These are phyloP conservation scores for Stromatinia cepivora DNA, from an alignment of 2,329 filamentous ascomycete species.

Conservation along the genomic window DNA sequence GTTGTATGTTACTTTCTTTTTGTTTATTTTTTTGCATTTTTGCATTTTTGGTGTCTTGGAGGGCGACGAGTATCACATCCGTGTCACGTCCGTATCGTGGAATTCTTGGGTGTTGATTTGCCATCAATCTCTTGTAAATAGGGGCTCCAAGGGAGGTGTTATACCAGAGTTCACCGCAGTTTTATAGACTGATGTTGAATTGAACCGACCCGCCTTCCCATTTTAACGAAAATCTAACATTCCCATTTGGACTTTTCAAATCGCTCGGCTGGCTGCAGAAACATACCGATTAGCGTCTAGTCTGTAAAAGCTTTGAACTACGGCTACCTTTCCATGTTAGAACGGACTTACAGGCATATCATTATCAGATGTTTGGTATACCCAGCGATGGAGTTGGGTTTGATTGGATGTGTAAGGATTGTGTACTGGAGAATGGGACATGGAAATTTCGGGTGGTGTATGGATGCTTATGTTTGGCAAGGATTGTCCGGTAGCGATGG, in stretches of 20 bases:
- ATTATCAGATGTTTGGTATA: not conserved
- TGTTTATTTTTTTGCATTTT: no score
- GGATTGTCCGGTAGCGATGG: not conserved
- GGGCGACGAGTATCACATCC: no score
- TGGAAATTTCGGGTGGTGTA: not conserved
- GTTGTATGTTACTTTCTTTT: no score
- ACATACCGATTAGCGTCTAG: not conserved
- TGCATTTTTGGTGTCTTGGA: no score
- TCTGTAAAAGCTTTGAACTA: not conserved
- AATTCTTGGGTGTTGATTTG: no score
- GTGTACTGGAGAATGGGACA: not conserved
- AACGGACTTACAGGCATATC: not conserved
- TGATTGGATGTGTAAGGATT: not conserved
- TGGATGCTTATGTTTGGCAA: not conserved
- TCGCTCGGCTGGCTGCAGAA: not conserved
- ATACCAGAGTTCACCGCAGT: no score
- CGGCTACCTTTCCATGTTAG: not conserved
- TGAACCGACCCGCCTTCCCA: no score
- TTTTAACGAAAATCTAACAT: not conserved
- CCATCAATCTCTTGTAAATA: no score
- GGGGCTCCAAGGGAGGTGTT: no score
- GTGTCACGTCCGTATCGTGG: no score
- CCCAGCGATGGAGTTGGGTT: not conserved
- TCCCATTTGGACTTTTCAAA: not conserved
- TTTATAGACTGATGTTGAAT: no score